These are phyloP conservation scores for Thinopyrum elongatum DNA, from an alignment of 176 grass and related monocot genomes.

Conservation along the genomic window DNA sequence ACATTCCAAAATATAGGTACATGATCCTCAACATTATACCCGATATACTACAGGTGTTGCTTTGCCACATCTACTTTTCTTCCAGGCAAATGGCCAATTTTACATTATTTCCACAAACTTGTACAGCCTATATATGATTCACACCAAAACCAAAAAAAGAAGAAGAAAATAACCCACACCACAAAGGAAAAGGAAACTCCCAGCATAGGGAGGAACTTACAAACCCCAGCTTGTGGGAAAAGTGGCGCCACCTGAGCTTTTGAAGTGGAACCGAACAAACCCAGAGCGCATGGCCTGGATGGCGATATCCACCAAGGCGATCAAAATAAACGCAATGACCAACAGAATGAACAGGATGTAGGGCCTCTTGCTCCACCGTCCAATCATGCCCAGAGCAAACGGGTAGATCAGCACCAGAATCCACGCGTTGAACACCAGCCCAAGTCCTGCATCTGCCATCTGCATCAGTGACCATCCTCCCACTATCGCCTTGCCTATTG, in stretches of 20 bases:
- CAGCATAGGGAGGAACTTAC: not conserved
- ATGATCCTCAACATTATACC: not conserved
- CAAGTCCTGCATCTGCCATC: slow-evolving; percentile 37
- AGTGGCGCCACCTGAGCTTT: slow-evolving; percentile 32
- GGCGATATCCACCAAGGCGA: slow-evolving; percentile 18
- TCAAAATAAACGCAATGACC: slow-evolving; percentile 9
- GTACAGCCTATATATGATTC: not conserved
- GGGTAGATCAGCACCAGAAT: slow-evolving; percentile 49
- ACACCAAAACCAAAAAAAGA: slow-evolving; percentile 9
- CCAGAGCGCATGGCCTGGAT: slow-evolving; percentile 38
- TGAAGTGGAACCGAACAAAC: slow-evolving; percentile 29
- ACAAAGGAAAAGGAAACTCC: not conserved
- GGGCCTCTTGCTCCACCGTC: slow-evolving; percentile 47
- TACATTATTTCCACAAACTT: slow-evolving; percentile 17
- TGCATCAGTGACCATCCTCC: slow-evolving; percentile 48
- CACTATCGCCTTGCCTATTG: slow-evolving; percentile 38
- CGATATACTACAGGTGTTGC: not conserved
- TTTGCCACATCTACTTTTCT: not conserved
- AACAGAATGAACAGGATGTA: slow-evolving; percentile 39
- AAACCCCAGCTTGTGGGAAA: slow-evolving; percentile 52
- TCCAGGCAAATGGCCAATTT: not conserved
- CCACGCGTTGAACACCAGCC: slow-evolving; percentile 46
- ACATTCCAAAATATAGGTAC: not conserved
- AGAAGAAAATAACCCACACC: not conserved
- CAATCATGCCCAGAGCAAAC: slow-evolving; percentile 38